Percentiles rank a stretch among this genome's conserved stretches.
phyloP scores from a whole-genome alignment of 1,284 basidiomycete genomes.

The Ceratobasidium sp. region DNA sequence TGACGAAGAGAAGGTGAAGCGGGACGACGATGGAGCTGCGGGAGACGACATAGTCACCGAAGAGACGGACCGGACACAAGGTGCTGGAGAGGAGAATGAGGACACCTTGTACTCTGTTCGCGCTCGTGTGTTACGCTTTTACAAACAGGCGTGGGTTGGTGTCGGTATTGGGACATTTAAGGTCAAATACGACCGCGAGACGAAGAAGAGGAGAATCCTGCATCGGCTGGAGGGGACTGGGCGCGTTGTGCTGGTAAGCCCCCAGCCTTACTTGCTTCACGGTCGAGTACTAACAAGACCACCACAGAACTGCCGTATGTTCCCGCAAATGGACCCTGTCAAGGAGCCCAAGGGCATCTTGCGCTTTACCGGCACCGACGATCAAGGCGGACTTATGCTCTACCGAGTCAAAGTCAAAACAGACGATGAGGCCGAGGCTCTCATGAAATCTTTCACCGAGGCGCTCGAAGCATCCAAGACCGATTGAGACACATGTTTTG shows the following conservation, averaged over 20 bases:
- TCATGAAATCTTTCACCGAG: conserved; percentile 8
- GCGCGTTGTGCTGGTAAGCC: conserved; percentile 43
- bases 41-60: conserved; percentile 7
- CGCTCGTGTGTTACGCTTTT: conserved; percentile 37
- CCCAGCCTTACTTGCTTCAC: not conserved
- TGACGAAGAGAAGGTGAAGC: conserved; percentile 31
- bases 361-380: conserved; percentile 31
- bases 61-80: conserved; percentile 37
- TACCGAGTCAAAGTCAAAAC: conserved; percentile 41
- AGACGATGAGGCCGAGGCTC: conserved; percentile 35
- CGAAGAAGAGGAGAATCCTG: conserved; percentile 43
- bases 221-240: conserved; percentile 43
- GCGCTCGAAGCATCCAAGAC: conserved; percentile 19
- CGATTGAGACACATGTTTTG: not conserved
- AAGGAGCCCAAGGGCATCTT: conserved; percentile 21
- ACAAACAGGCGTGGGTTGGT: conserved; percentile 44
- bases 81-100: conserved; percentile 46
- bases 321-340: conserved; percentile 34
- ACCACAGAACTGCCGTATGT: conserved; percentile 23
- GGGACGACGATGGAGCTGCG: conserved; percentile 11
- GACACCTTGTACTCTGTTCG: conserved; percentile 37
- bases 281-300: not conserved
- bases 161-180: conserved; percentile 45
- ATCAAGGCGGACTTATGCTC: conserved; percentile 22
- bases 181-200: conserved; percentile 45